Evolutionary conservation across 345 rosid genomes (phyloP), one percentile per base, ranked within the genome.

Genomic region (Corymbia maculata): DNA sequence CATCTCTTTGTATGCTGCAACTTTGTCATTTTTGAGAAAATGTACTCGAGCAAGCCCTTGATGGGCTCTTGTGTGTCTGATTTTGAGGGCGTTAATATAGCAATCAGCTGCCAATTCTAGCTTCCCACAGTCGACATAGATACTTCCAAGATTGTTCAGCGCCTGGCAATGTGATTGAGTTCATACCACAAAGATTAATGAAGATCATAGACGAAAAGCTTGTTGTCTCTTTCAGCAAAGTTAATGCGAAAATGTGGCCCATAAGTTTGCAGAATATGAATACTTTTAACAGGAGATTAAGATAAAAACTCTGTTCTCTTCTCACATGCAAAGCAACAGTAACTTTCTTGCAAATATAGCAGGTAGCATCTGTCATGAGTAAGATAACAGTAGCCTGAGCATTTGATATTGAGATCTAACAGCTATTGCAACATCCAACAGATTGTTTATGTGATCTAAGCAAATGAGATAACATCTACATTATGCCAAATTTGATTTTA

Each of bases 31-130:
- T 92, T 93, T 93, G 68, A 96, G 95, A 92, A 68, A 95, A 92
- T 98, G 95, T 45, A 98, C 99, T 47, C 99, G 96, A 55, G 99
- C 99, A 88, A 98, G 95, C 84, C 99, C 99, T 89, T 98, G 99
- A 91, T 98, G 99, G 26, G 99, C 99, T 45, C 99, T 94, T 1
- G 99, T 97, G 88, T 98, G 99, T 88, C 97, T 94, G 90, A 98
- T 94, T 88, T 96, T 97, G 88, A 98, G 95, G 50, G 99, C 99
- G 53, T 95, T 95, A n/a, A 94, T 95, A 93, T 98, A 98, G 89
- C 99, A 98, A 93, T 98, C 98, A 45, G 97, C 99, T 53, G 99
- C 99, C 88, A 92, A 92, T 70, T 97, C 98, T 86, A 97, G 88
- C 89, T 95, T 92, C 87, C 87, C 92, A 49, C 94, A 92, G 87